Percentiles rank a stretch among this genome's conserved stretches.
Conservation (phyloP, 2,329 filamentous ascomycete genomes). For the Neonectria neomacrospora region DNA sequence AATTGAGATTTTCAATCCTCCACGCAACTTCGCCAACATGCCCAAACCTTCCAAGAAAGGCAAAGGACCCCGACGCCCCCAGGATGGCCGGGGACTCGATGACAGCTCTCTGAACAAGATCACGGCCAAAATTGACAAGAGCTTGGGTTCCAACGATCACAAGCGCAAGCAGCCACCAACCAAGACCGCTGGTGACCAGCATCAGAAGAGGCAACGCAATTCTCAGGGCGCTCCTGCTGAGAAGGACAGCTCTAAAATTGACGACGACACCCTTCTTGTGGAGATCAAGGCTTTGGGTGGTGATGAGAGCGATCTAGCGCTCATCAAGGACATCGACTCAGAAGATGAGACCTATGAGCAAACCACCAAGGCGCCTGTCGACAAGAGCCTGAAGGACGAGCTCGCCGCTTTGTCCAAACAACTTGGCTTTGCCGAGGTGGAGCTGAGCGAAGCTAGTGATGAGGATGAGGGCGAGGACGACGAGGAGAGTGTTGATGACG, state of each 20-base stretch:
- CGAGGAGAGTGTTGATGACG: slow-evolving; percentile 48
- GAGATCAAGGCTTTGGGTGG: slow-evolving; percentile 74
- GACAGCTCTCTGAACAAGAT: slow-evolving; percentile 62
- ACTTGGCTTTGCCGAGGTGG: slow-evolving; percentile 51
- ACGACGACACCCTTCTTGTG: slow-evolving; percentile 61
- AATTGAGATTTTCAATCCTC: slow-evolving; percentile 31
- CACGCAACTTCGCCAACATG: slow-evolving; percentile 39
- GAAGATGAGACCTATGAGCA: slow-evolving; percentile 52
- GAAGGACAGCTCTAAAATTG: slow-evolving; percentile 43
- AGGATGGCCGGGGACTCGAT: slow-evolving; percentile 53
- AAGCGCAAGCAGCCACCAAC: slow-evolving; percentile 59
- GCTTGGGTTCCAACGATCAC: slow-evolving; percentile 55
- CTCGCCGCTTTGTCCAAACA: slow-evolving; percentile 54
- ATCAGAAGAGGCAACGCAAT: slow-evolving; percentile 53
- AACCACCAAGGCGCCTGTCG: slow-evolving; percentile 49
- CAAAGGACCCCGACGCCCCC: slow-evolving; percentile 44
- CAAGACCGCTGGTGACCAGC: slow-evolving; percentile 47
- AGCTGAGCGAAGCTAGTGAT: slow-evolving; percentile 51
- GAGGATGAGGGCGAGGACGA: slow-evolving; percentile 51
- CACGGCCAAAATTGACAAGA: slow-evolving; percentile 67
- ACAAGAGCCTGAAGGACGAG: slow-evolving; percentile 54
- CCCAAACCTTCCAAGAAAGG: slow-evolving; percentile 53
- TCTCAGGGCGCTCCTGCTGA: slow-evolving; percentile 36
- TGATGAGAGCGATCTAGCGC: slow-evolving; percentile 71
- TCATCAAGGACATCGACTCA: slow-evolving; percentile 65